These are phyloP conservation scores for Euphorbia corollata DNA, from an alignment of 441 rosid species.

Conservation along the genomic window DNA sequence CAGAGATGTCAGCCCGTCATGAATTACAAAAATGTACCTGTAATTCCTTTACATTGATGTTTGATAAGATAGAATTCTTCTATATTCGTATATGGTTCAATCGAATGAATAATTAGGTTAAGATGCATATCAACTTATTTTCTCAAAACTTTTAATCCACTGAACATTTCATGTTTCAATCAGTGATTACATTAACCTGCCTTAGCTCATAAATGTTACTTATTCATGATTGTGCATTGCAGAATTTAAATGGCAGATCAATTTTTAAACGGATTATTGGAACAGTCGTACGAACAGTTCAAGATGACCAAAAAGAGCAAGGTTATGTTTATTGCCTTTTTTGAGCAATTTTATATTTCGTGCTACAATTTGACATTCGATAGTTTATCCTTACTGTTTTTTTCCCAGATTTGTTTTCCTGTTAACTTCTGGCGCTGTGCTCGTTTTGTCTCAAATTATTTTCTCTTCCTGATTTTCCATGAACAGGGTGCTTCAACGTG, in stretches of 20 bases:
- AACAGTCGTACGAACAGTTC: conserved; percentile 89
- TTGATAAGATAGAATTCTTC: not conserved
- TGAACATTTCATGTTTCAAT: conserved; percentile 3
- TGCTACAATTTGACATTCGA: not conserved
- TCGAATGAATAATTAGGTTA: not conserved
- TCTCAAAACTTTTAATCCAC: not conserved
- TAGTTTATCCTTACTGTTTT: not conserved
- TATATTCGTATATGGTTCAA: not conserved
- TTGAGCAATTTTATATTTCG: not conserved
- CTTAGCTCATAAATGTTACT: conserved; percentile 16
- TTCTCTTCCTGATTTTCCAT: not conserved
- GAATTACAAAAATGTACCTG: not conserved
- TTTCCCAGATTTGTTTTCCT: not conserved
- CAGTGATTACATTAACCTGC: conserved; percentile 3
- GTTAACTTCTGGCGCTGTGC: conserved; percentile 3
- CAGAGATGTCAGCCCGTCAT: not conserved
- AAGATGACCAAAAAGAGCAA: conserved; percentile 98
- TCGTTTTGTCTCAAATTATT: not conserved
- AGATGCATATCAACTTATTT: conserved; percentile 5
- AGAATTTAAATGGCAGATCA: conserved; percentile 71
- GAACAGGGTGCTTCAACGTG: not conserved
- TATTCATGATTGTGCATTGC: conserved; percentile 30
- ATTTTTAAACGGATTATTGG: conserved; percentile 83
- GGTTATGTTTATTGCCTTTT: conserved; percentile 39
- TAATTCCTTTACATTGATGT: not conserved